Percentiles rank a stretch among this genome's conserved stretches.
These are phyloP conservation scores for Colletotrichum godetiae DNA, from an alignment of 2,329 filamentous ascomycete genomes.

Conservation along the genomic window DNA sequence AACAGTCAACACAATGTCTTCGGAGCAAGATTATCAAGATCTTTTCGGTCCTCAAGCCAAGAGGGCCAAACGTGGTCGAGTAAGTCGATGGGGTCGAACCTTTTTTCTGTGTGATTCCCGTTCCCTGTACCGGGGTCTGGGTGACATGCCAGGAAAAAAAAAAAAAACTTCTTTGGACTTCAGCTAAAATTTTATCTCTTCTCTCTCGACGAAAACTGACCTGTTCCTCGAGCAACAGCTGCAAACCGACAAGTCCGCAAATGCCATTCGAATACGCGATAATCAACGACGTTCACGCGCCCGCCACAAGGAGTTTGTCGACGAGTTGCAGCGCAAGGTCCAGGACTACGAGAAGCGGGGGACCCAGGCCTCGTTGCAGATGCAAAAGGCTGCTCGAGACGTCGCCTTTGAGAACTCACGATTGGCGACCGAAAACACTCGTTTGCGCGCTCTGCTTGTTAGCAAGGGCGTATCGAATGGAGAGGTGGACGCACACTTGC, in stretches of 20 bases:
- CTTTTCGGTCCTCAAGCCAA: constrained; percentile 36
- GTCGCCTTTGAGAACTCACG: constrained; percentile 61
- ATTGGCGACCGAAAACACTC: constrained; percentile 59
- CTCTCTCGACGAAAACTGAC: constrained; percentile 15
- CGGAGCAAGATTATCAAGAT: constrained; percentile 34
- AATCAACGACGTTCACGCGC: constrained; percentile 66
- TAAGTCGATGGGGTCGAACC: constrained; percentile 20
- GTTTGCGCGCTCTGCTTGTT: constrained; percentile 55
- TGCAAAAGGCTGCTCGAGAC: constrained; percentile 63
- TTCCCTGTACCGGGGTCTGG: not conserved
- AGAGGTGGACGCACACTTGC: constrained; percentile 54
- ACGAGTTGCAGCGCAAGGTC: constrained; percentile 58
- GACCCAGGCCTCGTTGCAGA: constrained; percentile 61
- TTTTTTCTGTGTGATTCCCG: not conserved
- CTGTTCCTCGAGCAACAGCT: constrained; percentile 29
- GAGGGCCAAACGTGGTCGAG: constrained; percentile 35
- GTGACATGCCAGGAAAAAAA: constrained; percentile 1
- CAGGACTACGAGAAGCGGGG: constrained; percentile 60
- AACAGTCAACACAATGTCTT: constrained; percentile 22
- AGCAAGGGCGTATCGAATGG: constrained; percentile 50
- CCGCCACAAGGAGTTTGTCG: constrained; percentile 61
- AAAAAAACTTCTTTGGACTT: not conserved
- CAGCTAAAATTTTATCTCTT: not conserved
- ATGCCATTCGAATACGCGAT: constrained; percentile 54
- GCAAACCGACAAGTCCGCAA: constrained; percentile 37